phyloP scores from a whole-genome alignment of 306 rosid species.

The Cicer cuneatum region DNA sequence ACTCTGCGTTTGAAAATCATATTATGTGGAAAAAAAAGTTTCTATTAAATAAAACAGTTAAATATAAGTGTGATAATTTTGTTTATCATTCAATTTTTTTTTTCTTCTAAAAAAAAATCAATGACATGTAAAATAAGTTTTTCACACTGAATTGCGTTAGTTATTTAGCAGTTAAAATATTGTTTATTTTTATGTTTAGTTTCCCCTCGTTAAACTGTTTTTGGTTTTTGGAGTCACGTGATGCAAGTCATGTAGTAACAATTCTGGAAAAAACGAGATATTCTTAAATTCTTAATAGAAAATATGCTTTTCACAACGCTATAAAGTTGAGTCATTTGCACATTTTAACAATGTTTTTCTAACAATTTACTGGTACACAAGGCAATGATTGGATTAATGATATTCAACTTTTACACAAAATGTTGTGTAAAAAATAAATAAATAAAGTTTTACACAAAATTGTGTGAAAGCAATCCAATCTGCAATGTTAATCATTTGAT shows the following conservation, averaged over 20 bases:
- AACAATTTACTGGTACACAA: not conserved
- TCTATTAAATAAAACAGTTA: not conserved
- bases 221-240: not conserved
- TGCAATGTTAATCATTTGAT: slow-evolving; percentile 17
- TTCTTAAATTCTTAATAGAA: not conserved
- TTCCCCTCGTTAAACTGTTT: not conserved
- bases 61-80: not conserved
- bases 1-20: not conserved
- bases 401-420: slow-evolving; percentile 3
- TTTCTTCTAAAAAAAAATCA: too few species aligned
- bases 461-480: not conserved
- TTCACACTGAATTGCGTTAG: not conserved
- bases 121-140: not conserved
- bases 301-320: too few species aligned
- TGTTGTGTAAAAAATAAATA: not conserved
- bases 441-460: not conserved
- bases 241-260: slow-evolving; percentile 12
- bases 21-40: not conserved
- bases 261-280: not conserved
- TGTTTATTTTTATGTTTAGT: not conserved
- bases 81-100: too few species aligned
- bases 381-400: not conserved
- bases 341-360: not conserved
- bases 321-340: slow-evolving; percentile 13
- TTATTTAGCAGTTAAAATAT: not conserved